Evolutionary conservation across 2,329 filamentous ascomycete species (phyloP).

Genomic region (Penicillium sp.): DNA sequence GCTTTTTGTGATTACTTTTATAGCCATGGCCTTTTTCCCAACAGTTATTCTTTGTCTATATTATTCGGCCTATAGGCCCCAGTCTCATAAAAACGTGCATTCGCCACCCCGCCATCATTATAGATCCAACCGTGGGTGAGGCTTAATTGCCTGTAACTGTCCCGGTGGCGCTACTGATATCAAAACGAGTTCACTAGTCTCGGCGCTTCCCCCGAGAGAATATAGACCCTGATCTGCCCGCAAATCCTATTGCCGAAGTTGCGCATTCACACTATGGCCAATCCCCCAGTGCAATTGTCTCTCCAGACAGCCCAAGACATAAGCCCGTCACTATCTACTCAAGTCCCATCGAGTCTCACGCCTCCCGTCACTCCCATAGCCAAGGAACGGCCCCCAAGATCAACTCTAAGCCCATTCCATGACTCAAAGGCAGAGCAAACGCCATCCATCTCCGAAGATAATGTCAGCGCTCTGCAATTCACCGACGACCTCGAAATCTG

Average conservation of each 20-base stretch:
- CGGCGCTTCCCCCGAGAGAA: not conserved
- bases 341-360: constrained; percentile 27
- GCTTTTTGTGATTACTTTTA: constrained; percentile 8
- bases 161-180: constrained; percentile 20
- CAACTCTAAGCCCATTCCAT: constrained; percentile 8
- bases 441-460: constrained; percentile 3
- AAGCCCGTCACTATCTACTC: constrained; percentile 6
- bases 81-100: not conserved
- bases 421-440: constrained; percentile 1
- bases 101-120: not conserved
- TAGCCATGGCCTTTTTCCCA: not conserved
- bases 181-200: constrained; percentile 2
- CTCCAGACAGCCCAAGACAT: constrained; percentile 23
- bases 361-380: constrained; percentile 38
- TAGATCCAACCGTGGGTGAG: constrained; percentile 2
- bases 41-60: not conserved
- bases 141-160: constrained; percentile 1
- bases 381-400: constrained; percentile 14
- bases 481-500: constrained; percentile 35
- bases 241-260: not conserved
- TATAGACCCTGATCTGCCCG: constrained; percentile 1
- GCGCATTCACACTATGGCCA: not conserved
- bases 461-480: constrained; percentile 26
- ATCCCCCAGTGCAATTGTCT: constrained; percentile 28
- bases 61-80: not conserved